Evolutionary conservation across 169 alveolate species (phyloP), one percentile per base, ranked within the genome.

Genomic region (Plasmodium sp.): DNA sequence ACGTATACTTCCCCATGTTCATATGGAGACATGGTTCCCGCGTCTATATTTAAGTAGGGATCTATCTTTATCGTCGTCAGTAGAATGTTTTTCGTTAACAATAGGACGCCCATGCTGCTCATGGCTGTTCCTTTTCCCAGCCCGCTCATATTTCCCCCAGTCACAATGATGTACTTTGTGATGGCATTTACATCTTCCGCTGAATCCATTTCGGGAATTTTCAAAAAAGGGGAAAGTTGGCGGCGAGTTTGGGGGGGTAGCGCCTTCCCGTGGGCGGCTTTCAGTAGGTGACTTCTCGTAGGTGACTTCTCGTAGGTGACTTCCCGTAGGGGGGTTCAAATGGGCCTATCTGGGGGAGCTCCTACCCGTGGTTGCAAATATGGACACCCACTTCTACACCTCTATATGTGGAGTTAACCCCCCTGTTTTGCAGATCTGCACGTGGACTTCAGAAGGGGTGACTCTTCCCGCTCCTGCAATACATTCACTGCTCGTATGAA

Each of bases 1-100:
- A 98, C 99, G 92, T 94, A 96, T 22, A 98, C 99, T 94, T 99
- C 99, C 12, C 99, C 99, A 92, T 99, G 99, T 95, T 98, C 99
- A 83, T 97, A 97, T 33, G 99, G 99, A 73, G 99, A 97, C 99
- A 99, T 98, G 12, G 99, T 98, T 36, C 99, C 99, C 16, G 99
- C 99, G 93, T 98, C 99, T 18, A 96, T 93, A 81, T 98, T 98
- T 67, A 99, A 97, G 93, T 99, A 99, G 0, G 99, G 99, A 93
- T 99, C 99, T 72, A 99, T 97, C 93, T 99, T 99, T 45, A 99
- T 98, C 36, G 99, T 98, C 39, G 99, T 98, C 80, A 98, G 98
- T 41, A 97, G 95, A 75, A 96, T 96, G 27, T 99, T 99, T 84
- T 97, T 95, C 39, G 98, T 95, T 95, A 98, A 96, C 67, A 99